These are phyloP conservation scores for Globisporangium ultimum DNA, from an alignment of 352 stramenopile genomes.

Conservation along the genomic window DNA sequence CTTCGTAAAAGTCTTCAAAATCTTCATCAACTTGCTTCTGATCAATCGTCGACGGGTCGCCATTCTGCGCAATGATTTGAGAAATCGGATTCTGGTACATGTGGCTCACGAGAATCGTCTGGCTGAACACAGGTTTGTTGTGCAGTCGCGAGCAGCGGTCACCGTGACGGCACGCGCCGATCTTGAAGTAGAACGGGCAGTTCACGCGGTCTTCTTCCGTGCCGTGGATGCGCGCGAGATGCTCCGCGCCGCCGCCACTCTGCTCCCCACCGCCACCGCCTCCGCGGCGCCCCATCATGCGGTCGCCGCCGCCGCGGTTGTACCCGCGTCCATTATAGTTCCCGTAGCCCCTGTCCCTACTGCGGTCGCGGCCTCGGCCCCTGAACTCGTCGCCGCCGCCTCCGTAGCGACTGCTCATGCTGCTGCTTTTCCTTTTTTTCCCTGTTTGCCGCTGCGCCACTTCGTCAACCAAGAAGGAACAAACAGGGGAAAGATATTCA, in stretches of 20 bases:
- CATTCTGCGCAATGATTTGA: slow-evolving; percentile 87
- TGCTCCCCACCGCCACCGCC: slow-evolving; percentile 47
- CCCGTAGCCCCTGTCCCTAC: slow-evolving; percentile 48
- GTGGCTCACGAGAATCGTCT: slow-evolving; percentile 98
- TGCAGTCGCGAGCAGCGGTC: slow-evolving; percentile 98
- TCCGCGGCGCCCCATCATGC: slow-evolving; percentile 20
- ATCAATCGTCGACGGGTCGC: slow-evolving; percentile 79
- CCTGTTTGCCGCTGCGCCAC: not conserved
- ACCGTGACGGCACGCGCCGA: slow-evolving; percentile 98
- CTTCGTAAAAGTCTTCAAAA: slow-evolving; percentile 96
- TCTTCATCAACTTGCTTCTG: slow-evolving; percentile 93
- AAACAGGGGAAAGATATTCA: slow-evolving; percentile 8
- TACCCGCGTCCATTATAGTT: slow-evolving; percentile 21
- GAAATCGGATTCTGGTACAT: slow-evolving; percentile 97
- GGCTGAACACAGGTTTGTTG: slow-evolving; percentile 98
- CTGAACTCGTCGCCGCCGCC: slow-evolving; percentile 54
- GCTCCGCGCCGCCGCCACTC: slow-evolving; percentile 87
- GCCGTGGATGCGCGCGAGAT: slow-evolving; percentile 97
- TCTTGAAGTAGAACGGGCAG: slow-evolving; percentile 99
- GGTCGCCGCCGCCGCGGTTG: slow-evolving; percentile 40
- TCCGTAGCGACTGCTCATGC: slow-evolving; percentile 68
- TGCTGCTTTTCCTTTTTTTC: slow-evolving; percentile 4
- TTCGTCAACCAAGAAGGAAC: not conserved
- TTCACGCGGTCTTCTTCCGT: slow-evolving; percentile 98
- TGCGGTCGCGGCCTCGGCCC: slow-evolving; percentile 64